Evolutionary conservation across 371 early-diverging fungal species (phyloP), one percentile per base, ranked within the genome.

Genomic region (Circinella minor): DNA sequence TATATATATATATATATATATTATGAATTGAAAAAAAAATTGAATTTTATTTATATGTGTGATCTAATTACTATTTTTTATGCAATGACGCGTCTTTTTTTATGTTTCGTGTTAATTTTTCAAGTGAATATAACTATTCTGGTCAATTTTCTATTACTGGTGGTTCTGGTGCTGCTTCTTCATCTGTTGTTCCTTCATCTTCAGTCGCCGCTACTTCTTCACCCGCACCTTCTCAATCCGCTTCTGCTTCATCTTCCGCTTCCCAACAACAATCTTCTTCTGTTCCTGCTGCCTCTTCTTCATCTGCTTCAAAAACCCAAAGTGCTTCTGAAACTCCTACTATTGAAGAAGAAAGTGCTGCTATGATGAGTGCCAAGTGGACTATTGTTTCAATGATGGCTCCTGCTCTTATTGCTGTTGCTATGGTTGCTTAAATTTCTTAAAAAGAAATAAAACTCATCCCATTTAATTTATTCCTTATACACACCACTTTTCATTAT

Each of bases 51-150:
- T 39, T 27, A 27, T 27, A 27, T 27, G 27, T 27, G 27, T 27
- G 27, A 27, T 27, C 27, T 27, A 27, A 27, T 27, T 27, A 27
- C 27, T 27, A 2, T 27, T 27, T 27, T 27, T 27, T 27, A 27
- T 27, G 27, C 27, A 27, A 43, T 43, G 6, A 43, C 43, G 43
- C 43, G 43, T 9, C 6, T 43, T 43, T 43, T 43, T 9, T 1
- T 6, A n/a, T n/a, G n/a, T 11, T 38, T 48, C 17, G 39, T 55
- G 46, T 17, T 57, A 39, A 15, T 70, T 7, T 49, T 36, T 37
- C n/a, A n/a, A 71, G 71, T 38, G 54, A 36, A 11, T 71, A 60
- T 39, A 55, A 66, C 10, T 71, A 66, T 47, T 71, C 71, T 5
- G 71, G 57, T 36, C 43, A 37, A 11, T 71, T 71, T 61, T 37